A percentile compares a stretch with the other conserved stretches of the same genome.
phyloP scores from a whole-genome alignment of 257 asterid species.

The Capsicum baccatum region DNA sequence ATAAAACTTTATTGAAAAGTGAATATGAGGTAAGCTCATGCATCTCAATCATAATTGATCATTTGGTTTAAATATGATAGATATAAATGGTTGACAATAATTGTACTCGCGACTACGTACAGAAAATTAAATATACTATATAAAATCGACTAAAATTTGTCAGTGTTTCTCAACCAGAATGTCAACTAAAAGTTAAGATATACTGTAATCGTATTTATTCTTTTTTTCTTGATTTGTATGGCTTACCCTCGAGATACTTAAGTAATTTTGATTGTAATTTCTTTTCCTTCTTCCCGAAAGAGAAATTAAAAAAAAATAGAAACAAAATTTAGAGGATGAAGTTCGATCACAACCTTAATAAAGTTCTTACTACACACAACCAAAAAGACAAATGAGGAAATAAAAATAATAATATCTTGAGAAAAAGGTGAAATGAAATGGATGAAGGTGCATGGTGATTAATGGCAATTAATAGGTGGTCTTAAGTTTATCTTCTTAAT shows the following conservation, averaged over 20 bases:
- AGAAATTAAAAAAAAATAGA: neutral
- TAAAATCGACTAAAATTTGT: rapidly evolving
- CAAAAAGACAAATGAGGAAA: conserved; percentile 6
- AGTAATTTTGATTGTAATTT: neutral
- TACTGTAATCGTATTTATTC: neutral
- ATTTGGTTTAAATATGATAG: neutral
- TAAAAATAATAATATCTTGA: conserved; percentile 21
- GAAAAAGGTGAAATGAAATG: conserved; percentile 19
- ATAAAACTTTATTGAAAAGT: neutral
- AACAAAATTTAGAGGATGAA: neutral
- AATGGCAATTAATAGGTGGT: conserved; percentile 28
- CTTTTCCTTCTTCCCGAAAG: neutral
- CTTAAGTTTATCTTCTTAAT: conserved; percentile 25
- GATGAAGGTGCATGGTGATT: conserved; percentile 29
- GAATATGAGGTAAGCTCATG: conserved; percentile 24
- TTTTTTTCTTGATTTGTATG: neutral
- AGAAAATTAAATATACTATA: neutral
- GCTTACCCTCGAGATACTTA: neutral
- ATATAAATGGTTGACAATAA: neutral
- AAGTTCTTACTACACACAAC: neutral
- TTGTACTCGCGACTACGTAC: neutral
- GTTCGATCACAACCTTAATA: neutral
- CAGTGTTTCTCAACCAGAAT: neutral
- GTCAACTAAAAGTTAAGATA: neutral
- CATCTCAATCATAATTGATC: conserved; percentile 12